These are phyloP conservation scores for Physaria fendleri DNA, from an alignment of 345 rosid species.

Conservation along the genomic window DNA sequence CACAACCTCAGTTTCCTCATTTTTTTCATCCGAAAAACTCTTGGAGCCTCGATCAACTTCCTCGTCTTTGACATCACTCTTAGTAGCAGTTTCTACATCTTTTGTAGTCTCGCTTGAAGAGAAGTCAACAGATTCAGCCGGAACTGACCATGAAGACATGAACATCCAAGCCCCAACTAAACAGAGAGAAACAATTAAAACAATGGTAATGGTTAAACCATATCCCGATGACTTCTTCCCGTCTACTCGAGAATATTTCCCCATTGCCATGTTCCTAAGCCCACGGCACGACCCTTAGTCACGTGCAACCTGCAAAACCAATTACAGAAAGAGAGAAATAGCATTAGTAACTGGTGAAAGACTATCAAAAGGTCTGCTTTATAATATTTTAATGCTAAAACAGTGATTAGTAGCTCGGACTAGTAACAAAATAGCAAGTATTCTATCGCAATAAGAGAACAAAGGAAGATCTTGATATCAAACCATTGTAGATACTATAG, in stretches of 20 bases:
- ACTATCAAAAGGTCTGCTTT: background rate
- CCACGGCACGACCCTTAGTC: slow-evolving; percentile 12
- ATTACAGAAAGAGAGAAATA: background rate
- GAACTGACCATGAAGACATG: slow-evolving; percentile 62
- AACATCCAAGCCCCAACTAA: slow-evolving; percentile 84
- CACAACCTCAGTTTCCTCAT: slow-evolving; percentile 34
- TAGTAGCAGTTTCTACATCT: slow-evolving; percentile 32
- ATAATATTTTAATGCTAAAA: background rate
- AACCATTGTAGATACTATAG: background rate
- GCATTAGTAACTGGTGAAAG: background rate
- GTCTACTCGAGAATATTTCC: slow-evolving; percentile 57
- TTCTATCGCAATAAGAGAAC: background rate
- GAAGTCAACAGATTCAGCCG: slow-evolving; percentile 32
- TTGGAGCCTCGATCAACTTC: slow-evolving; percentile 30
- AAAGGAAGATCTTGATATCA: background rate
- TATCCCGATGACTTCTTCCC: slow-evolving; percentile 53
- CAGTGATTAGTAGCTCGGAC: background rate
- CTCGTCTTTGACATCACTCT: slow-evolving; percentile 25
- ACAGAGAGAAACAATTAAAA: slow-evolving; percentile 54
- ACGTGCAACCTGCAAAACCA: slow-evolving; percentile 26
- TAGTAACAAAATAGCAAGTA: background rate
- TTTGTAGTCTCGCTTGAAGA: slow-evolving; percentile 10
- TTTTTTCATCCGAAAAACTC: slow-evolving; percentile 28
- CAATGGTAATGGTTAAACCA: slow-evolving; percentile 56
- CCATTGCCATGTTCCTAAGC: slow-evolving; percentile 46